Evolutionary conservation across 495 filamentous ascomycete genomes (phyloP).

Genomic region (Monascus purpureus): DNA sequence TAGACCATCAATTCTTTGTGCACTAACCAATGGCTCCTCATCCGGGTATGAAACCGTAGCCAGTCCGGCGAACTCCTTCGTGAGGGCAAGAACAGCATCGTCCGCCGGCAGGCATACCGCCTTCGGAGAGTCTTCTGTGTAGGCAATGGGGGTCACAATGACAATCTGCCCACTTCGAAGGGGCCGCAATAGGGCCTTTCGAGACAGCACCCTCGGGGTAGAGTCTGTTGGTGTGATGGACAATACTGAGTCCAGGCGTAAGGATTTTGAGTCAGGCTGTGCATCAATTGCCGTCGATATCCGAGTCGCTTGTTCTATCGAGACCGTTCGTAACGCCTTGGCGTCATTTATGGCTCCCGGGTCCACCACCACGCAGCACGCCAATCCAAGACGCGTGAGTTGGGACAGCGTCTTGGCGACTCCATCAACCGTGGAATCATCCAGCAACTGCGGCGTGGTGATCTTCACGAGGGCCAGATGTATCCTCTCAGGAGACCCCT

Average conservation of each 20-base stretch:
- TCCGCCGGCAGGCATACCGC: conserved; percentile 44
- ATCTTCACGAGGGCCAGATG: conserved; percentile 85
- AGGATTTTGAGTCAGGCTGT: conserved; percentile 48
- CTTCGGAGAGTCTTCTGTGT: conserved; percentile 42
- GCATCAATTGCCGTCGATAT: conserved; percentile 58
- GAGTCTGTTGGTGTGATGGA: conserved; percentile 19
- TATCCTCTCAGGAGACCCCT: conserved; percentile 29
- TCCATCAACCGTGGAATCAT: conserved; percentile 53
- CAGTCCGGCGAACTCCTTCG: conserved; percentile 54
- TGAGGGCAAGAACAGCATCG: conserved; percentile 57
- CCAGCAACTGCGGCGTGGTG: conserved; percentile 51
- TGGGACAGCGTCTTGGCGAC: conserved; percentile 75
- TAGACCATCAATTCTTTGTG: conserved; percentile 27
- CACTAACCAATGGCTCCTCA: conserved; percentile 29
- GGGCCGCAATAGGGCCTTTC: conserved; percentile 49
- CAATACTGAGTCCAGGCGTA: conserved; percentile 54
- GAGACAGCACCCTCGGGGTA: conserved; percentile 34
- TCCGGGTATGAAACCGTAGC: conserved; percentile 25
- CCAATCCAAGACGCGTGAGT: conserved; percentile 65
- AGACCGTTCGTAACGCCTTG: conserved; percentile 24
- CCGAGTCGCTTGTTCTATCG: conserved; percentile 55
- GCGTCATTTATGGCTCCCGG: conserved; percentile 27
- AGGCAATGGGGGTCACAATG: conserved; percentile 58
- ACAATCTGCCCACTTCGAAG: conserved; percentile 67
- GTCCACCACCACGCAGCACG: conserved; percentile 71